These are phyloP conservation scores for Cyberlindnera maritima DNA, from an alignment of 805 yeast species.

Conservation along the genomic window DNA sequence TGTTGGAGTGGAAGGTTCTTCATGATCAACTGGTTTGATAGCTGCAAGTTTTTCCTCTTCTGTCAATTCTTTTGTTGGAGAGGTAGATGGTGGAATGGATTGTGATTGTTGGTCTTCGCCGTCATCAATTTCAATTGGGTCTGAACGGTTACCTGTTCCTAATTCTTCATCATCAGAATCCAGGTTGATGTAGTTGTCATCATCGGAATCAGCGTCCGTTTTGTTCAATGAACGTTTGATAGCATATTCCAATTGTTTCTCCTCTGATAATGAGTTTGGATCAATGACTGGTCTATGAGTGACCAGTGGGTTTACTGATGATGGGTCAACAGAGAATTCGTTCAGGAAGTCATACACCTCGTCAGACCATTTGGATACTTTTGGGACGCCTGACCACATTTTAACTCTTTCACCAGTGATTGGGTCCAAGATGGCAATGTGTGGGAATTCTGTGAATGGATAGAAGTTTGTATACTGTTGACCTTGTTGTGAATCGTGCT, in stretches of 20 bases:
- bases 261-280: constrained; percentile 69
- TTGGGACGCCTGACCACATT: constrained; percentile 73
- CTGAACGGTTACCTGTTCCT: constrained; percentile 17
- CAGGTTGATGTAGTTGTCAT: constrained; percentile 1
- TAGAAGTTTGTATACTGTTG: constrained; percentile 69
- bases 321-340: constrained; percentile 61
- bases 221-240: constrained; percentile 59
- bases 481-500: constrained; percentile 74
- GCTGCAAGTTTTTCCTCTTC: constrained; percentile 45
- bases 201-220: not conserved
- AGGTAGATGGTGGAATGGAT: not conserved
- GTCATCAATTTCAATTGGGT: constrained; percentile 26
- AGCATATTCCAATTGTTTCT: constrained; percentile 79
- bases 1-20: constrained; percentile 53
- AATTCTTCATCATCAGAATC: constrained; percentile 26
- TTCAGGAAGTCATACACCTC: constrained; percentile 70
- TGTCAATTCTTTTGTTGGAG: constrained; percentile 25
- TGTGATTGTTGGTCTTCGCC: too few relatives aligned
- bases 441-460: constrained; percentile 71
- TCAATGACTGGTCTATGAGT: constrained; percentile 58
- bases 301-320: constrained; percentile 62
- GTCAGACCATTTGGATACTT: constrained; percentile 54
- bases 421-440: constrained; percentile 89
- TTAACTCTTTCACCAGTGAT: constrained; percentile 89
- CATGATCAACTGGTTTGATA: constrained; percentile 49